Base-by-base conservation (phyloP, 176 grass and related monocot species). In the Miscanthus lutarioriparius region DNA sequence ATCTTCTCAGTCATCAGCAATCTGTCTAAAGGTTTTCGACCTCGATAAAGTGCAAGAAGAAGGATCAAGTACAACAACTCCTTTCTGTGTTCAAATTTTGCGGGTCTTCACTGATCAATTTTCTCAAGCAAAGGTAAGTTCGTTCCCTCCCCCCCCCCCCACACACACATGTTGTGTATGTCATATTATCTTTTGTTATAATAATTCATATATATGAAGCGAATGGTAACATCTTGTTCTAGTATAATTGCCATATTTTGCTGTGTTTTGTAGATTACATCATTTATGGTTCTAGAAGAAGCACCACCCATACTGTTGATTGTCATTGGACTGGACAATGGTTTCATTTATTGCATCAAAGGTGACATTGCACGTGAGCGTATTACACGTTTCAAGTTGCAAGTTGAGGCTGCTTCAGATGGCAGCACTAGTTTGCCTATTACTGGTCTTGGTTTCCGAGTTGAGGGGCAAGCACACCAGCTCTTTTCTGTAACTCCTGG, bases 201-300 rank as follows among this genome's bases (percentile, higher is more conserved):
- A 58, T 79, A 71, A 20, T 22, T 47, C 27, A 1, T 33, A 71
- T 65, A 61, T 36, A 82, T 33, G 16, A 35, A 48, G 8, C n/a
- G n/a, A 4, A 35, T 36, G 28, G 20, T 64, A 68, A 35, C 54
- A 87, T 72, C 16, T 4, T n/a, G 27, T 68, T 71, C 28, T 56
- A 63, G 22, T 87, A 9, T 85, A 35, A 75, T 83, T 69, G 33
- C 43, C 75, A 44, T 41, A 74, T 70, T 79, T 58, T 69, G 4
- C 33, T 86, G 6, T 35, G 19, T 51, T 90, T 15, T 87, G 74
- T 88, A 99, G 96, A 96, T 99, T 63, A 94, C 91, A 75, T 92
- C 96, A 62, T 96, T 99, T 92, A 79, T 96, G 77, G 96, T 99
- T 88, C 86, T 99, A 10, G 96, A 99, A 91, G 96, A 99, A 90